phyloP scores from a whole-genome alignment of 192 early-diverging fungal species.

The Coemansia sp. region DNA sequence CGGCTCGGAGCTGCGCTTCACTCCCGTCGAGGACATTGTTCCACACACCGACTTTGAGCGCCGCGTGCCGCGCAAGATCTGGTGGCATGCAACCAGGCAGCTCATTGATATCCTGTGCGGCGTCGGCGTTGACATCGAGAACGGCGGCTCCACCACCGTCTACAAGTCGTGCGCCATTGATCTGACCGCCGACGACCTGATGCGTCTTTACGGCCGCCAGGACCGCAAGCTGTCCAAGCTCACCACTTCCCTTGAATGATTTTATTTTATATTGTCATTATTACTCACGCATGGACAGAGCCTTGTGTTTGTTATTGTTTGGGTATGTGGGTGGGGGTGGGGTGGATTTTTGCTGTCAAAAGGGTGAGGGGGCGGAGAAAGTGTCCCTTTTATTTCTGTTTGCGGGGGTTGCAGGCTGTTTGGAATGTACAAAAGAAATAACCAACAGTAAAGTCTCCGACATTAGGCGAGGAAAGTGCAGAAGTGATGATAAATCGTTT shows the following conservation, averaged over 20 bases:
- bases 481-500: neutral
- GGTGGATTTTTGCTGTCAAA: too few species aligned
- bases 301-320: too few species aligned
- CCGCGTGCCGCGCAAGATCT: slow-evolving; percentile 67
- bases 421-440: too few species aligned
- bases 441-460: neutral
- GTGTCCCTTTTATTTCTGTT: too few species aligned
- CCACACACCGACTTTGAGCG: slow-evolving; percentile 79
- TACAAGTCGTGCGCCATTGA: slow-evolving; percentile 57
- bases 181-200: slow-evolving; percentile 53
- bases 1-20: slow-evolving; percentile 75
- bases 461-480: neutral
- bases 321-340: too few species aligned
- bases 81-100: slow-evolving; percentile 70
- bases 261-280: neutral
- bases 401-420: too few species aligned
- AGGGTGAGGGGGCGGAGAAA: too few species aligned
- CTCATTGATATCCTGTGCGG: slow-evolving; percentile 67
- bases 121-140: slow-evolving; percentile 56
- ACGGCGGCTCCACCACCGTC: slow-evolving; percentile 40
- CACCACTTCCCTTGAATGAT: neutral
- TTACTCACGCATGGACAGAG: neutral
- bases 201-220: slow-evolving; percentile 48
- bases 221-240: slow-evolving; percentile 51
- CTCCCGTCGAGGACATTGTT: slow-evolving; percentile 68